phyloP scores from a whole-genome alignment of 495 filamentous ascomycete genomes.

The Penicillium manginii region DNA sequence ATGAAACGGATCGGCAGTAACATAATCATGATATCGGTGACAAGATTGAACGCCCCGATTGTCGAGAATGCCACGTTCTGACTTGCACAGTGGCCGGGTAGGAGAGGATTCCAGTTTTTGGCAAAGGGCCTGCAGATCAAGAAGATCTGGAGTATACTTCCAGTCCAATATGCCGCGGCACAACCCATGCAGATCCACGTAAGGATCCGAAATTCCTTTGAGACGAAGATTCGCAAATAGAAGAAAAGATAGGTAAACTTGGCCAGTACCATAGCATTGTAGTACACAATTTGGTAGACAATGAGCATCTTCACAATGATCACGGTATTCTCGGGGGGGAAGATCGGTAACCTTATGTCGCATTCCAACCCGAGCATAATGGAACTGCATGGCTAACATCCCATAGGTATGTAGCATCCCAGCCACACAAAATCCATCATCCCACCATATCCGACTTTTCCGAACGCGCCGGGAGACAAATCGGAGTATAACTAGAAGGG shows the following conservation, averaged over 20 bases:
- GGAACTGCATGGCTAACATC: constrained; percentile 29
- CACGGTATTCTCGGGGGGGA: constrained; percentile 18
- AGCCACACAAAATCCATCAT: constrained; percentile 23
- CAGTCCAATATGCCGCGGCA: constrained; percentile 28
- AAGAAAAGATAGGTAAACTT: constrained; percentile 56
- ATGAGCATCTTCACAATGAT: constrained; percentile 30
- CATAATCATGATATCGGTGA: constrained; percentile 48
- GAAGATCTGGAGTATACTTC: constrained; percentile 29
- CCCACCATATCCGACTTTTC: constrained; percentile 25
- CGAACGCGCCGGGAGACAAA: constrained; percentile 23
- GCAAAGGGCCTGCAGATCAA: constrained; percentile 40
- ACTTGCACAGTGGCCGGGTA: constrained; percentile 23
- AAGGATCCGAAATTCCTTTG: constrained; percentile 39
- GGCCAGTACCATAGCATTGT: constrained; percentile 42
- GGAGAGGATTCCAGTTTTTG: constrained; percentile 22
- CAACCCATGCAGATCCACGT: constrained; percentile 38
- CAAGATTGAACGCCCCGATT: constrained; percentile 37
- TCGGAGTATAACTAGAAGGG: constrained; percentile 20
- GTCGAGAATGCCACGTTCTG: constrained; percentile 30
- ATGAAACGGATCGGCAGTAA: constrained; percentile 45
- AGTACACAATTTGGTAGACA: constrained; percentile 32
- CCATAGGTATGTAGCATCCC: constrained; percentile 25
- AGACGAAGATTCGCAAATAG: constrained; percentile 55
- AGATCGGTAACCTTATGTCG: constrained; percentile 19
- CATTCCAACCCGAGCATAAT: constrained; percentile 29